Evolutionary conservation across 192 early-diverging fungal species (phyloP).

Genomic region (Backusella morwellensis): DNA sequence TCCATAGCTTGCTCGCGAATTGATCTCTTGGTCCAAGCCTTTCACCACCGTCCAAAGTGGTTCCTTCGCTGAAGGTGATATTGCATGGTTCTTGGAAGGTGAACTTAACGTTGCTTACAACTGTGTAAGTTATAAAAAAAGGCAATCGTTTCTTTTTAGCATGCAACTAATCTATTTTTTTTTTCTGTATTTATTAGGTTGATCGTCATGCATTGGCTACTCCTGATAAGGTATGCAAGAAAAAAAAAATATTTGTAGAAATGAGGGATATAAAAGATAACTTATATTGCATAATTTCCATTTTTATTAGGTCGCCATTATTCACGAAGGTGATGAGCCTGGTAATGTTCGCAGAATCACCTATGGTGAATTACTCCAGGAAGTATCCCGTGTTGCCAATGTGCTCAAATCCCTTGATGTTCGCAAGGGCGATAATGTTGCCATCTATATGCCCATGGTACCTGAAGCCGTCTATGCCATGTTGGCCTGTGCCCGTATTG

Average conservation of each 20-base stretch:
- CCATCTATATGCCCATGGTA: slow-evolving; percentile 98
- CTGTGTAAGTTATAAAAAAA: slow-evolving; percentile 58
- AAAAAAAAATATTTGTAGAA: background rate
- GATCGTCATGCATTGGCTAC: slow-evolving; percentile 84
- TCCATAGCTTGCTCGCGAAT: slow-evolving; percentile 66
- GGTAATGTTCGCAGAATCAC: slow-evolving; percentile 76
- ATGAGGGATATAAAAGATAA: background rate
- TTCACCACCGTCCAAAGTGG: slow-evolving; percentile 74
- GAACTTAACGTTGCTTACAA: slow-evolving; percentile 91
- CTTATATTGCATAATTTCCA: background rate
- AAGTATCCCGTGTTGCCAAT: slow-evolving; percentile 87
- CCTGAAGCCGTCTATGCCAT: slow-evolving; percentile 92
- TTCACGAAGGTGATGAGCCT: slow-evolving; percentile 87
- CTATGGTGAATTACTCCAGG: slow-evolving; percentile 76
- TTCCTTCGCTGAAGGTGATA: slow-evolving; percentile 78
- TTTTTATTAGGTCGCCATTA: slow-evolving; percentile 5
- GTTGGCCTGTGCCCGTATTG: slow-evolving; percentile 93
- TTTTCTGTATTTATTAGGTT: slow-evolving; percentile 30
- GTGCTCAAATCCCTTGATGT: slow-evolving; percentile 80
- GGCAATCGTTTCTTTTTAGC: background rate
- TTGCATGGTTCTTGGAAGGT: slow-evolving; percentile 93
- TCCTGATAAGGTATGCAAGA: slow-evolving; percentile 58
- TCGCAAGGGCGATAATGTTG: slow-evolving; percentile 90
- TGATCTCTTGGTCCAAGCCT: slow-evolving; percentile 79
- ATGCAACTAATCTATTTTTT: background rate